These are phyloP conservation scores for Podospora didyma DNA, from an alignment of 495 filamentous ascomycete species.

Conservation along the genomic window DNA sequence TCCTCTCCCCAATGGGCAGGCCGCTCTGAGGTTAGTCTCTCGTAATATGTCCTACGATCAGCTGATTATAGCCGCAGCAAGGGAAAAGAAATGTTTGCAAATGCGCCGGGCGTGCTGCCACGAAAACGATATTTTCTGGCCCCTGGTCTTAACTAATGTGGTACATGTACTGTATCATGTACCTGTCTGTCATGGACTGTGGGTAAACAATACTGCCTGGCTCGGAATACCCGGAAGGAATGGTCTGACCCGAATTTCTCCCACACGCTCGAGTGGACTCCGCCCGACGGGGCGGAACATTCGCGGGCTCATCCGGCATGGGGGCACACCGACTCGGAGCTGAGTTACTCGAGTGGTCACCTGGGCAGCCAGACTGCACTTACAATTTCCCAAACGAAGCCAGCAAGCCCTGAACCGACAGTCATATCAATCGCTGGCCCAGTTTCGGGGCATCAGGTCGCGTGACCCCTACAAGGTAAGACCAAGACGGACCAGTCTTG, in stretches of 20 bases:
- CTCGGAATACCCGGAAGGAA: neutral
- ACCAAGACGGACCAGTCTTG: neutral
- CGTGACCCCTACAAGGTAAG: neutral
- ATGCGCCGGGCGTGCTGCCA: neutral
- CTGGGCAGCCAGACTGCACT: neutral
- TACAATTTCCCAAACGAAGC: neutral
- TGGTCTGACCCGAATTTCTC: neutral
- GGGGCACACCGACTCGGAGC: neutral
- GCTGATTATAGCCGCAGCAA: neutral
- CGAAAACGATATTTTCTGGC: neutral
- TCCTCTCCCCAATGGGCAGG: neutral
- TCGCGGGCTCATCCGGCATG: conserved; percentile 3
- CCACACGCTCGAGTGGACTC: neutral
- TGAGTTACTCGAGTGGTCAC: neutral
- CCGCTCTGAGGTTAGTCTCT: conserved; percentile 4
- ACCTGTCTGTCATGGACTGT: neutral
- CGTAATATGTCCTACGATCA: conserved; percentile 10
- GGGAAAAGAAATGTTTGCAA: neutral
- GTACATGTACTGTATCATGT: neutral
- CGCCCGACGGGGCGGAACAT: conserved; percentile 1
- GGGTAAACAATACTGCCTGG: neutral
- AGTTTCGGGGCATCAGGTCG: neutral
- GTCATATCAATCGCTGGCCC: neutral
- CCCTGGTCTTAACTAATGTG: neutral
- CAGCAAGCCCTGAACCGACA: neutral